Percentiles rank a stretch among this genome's conserved stretches.
Evolutionary conservation across 1,284 basidiomycete species (phyloP).

Genomic region (Papiliotrema nemorosa): DNA sequence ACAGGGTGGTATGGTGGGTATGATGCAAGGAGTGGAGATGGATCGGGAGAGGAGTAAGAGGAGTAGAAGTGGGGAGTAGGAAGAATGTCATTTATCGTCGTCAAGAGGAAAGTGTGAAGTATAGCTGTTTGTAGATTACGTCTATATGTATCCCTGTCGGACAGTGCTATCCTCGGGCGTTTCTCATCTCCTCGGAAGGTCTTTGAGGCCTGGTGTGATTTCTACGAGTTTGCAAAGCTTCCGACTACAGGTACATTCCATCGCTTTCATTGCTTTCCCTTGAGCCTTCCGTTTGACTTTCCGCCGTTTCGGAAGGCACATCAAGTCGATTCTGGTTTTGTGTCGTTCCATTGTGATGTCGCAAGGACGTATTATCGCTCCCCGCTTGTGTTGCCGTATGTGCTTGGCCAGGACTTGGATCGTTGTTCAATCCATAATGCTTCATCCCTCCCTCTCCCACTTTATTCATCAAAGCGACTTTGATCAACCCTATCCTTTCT

Average conservation of each 20-base stretch:
- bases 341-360: too few relatives aligned
- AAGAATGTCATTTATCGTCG: neutral
- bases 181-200: too few relatives aligned
- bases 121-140: constrained; percentile 1
- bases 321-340: too few relatives aligned
- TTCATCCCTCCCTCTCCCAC: constrained; percentile 31
- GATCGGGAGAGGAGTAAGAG: constrained; percentile 17
- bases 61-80: constrained; percentile 20
- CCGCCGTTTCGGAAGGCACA: too few relatives aligned
- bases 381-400: too few relatives aligned
- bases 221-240: too few relatives aligned
- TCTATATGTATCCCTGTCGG: too few relatives aligned
- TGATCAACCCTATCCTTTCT: constrained; percentile 36
- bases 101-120: neutral
- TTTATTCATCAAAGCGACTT: constrained; percentile 32
- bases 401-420: too few relatives aligned
- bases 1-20: neutral
- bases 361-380: too few relatives aligned
- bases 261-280: neutral
- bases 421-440: constrained; percentile 32
- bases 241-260: neutral
- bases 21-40: constrained; percentile 2
- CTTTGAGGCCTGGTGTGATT: too few relatives aligned
- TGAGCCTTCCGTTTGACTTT: neutral
- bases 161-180: neutral